These are phyloP conservation scores for Nicotiana tomentosiformis DNA, from an alignment of 257 asterid genomes.

Conservation along the genomic window DNA sequence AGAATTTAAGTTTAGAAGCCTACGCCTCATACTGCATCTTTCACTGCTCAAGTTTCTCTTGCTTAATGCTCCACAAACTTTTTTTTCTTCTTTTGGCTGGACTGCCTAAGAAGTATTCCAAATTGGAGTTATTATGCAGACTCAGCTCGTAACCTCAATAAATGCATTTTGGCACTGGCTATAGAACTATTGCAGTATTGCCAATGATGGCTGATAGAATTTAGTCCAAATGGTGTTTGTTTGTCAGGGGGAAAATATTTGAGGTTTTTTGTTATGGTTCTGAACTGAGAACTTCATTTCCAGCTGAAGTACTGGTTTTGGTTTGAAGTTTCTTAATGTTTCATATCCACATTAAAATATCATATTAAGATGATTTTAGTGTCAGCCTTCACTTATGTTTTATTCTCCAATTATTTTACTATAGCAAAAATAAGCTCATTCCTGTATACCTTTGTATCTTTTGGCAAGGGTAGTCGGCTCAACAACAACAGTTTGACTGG, in stretches of 20 bases:
- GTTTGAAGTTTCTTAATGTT: not conserved
- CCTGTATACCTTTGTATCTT: slow-evolving; percentile 14
- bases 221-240: not conserved
- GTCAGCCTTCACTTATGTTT: not conserved
- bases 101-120: not conserved
- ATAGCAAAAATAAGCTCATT: slow-evolving; percentile 4
- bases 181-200: not conserved
- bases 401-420: not conserved
- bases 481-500: slow-evolving; percentile 88
- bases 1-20: not conserved
- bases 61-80: not conserved
- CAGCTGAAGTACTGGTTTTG: not conserved
- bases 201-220: not conserved
- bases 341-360: not conserved
- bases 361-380: not conserved
- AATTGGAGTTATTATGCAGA: not conserved
- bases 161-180: not conserved
- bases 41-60: slow-evolving; percentile 1
- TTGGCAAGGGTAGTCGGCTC: slow-evolving; percentile 78
- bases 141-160: not conserved
- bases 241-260: not conserved
- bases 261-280: not conserved
- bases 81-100: not conserved
- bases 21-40: not conserved
- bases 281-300: not conserved